A percentile compares a stretch with the other conserved stretches of the same genome.
phyloP scores from a whole-genome alignment of 495 filamentous ascomycete species.

The Lasiosphaeria ovina region DNA sequence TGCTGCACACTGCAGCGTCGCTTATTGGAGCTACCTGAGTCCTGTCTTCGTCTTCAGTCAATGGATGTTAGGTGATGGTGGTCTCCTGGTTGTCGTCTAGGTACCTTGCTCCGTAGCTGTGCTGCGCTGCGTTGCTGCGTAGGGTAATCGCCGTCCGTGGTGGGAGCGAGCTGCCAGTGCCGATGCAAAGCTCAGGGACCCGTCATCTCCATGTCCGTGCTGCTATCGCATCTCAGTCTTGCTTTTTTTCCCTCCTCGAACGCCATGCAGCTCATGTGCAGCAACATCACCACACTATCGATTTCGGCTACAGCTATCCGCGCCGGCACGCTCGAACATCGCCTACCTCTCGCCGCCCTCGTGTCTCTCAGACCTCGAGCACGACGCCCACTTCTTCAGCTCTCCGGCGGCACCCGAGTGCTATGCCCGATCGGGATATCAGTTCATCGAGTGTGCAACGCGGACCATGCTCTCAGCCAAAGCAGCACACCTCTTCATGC shows the following conservation, averaged over 20 bases:
- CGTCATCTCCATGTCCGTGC: no score
- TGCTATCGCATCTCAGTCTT: not conserved
- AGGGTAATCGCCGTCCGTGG: no score
- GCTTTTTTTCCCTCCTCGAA: not conserved
- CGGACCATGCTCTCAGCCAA: no score
- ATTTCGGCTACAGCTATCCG: constrained; percentile 8
- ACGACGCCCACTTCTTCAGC: not conserved
- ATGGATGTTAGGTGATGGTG: no score
- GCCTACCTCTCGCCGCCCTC: not conserved
- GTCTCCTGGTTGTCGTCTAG: no score
- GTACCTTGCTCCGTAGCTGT: no score
- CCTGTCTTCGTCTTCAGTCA: no score
- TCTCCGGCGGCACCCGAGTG: not conserved
- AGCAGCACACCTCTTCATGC: no score
- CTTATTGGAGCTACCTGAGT: not conserved
- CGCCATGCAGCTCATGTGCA: not conserved
- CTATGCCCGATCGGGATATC: not conserved
- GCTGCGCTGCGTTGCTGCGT: no score
- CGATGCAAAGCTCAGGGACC: no score
- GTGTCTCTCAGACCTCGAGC: not conserved
- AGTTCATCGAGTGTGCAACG: not conserved
- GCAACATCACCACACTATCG: constrained; percentile 6
- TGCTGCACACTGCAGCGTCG: not conserved
- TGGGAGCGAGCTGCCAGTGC: no score
- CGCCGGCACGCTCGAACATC: not conserved